phyloP scores from a whole-genome alignment of 495 filamentous ascomycete species.

The Umbilicaria muhlenbergii region DNA sequence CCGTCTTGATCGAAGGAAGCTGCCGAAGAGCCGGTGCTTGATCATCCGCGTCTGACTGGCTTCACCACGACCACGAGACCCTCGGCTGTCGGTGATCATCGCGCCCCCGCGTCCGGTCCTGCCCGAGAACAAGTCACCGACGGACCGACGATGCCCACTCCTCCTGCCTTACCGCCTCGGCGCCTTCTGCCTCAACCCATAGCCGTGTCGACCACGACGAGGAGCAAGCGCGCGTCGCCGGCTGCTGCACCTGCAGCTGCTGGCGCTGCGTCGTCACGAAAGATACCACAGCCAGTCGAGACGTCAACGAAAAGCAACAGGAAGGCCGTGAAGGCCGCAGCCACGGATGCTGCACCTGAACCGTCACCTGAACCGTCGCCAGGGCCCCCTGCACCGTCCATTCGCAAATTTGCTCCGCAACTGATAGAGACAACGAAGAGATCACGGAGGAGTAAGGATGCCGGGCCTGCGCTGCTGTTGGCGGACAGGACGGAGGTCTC shows the following conservation, averaged over 20 bases:
- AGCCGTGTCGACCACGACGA: constrained; percentile 18
- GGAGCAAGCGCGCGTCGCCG: constrained; percentile 26
- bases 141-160: no score
- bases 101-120: no score
- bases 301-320: constrained; percentile 43
- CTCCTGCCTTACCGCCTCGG: neutral
- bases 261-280: constrained; percentile 15
- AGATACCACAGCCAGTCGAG: constrained; percentile 52
- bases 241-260: constrained; percentile 25
- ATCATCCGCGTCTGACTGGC: no score
- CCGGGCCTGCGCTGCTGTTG: constrained; percentile 11
- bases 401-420: constrained; percentile 37
- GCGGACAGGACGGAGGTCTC: constrained; percentile 23
- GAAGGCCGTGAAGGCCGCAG: constrained; percentile 28
- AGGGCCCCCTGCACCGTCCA: constrained; percentile 10
- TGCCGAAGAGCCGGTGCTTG: no score
- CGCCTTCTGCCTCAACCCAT: constrained; percentile 11
- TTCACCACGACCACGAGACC: no score
- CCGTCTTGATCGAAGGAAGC: no score
- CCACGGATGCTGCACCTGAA: neutral
- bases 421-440: constrained; percentile 40
- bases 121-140: no score
- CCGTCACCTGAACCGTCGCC: neutral
- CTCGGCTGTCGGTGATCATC: no score
- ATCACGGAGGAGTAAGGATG: constrained; percentile 25